Conservation (phyloP, 805 yeast genomes). For the Myxozyma geophila region DNA sequence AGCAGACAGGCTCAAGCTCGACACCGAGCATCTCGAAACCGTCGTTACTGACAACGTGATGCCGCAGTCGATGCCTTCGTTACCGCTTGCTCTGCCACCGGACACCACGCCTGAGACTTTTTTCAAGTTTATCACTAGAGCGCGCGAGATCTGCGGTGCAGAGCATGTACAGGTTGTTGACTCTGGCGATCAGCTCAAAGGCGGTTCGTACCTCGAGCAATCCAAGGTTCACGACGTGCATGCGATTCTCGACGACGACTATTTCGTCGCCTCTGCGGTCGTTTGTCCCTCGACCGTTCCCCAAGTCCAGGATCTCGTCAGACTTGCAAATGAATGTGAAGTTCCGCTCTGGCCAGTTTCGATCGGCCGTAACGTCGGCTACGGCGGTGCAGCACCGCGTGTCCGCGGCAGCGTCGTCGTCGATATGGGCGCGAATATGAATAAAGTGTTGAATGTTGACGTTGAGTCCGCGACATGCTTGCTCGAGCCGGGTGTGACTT, state of each 20-base stretch:
- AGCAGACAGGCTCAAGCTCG: constrained; percentile 5
- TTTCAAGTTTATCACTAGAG: background rate
- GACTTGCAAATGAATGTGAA: constrained; percentile 6
- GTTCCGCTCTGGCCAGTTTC: constrained; percentile 18
- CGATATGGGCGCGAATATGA: constrained; percentile 13
- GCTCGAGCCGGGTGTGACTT: constrained; percentile 15
- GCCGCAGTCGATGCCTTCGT: too few species aligned
- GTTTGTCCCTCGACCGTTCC: constrained; percentile 10
- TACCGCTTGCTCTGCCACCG: constrained; percentile 11
- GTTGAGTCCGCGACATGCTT: constrained; percentile 1
- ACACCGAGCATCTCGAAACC: constrained; percentile 1
- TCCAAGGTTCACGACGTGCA: constrained; percentile 20
- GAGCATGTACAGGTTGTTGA: background rate
- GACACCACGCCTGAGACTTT: background rate
- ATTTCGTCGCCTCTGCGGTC: constrained; percentile 17
- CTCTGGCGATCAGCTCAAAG: constrained; percentile 5
- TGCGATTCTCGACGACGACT: constrained; percentile 6
- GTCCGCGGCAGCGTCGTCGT: constrained; percentile 17
- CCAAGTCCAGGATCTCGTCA: constrained; percentile 11
- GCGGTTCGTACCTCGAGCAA: constrained; percentile 15
- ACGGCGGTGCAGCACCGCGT: constrained; percentile 21
- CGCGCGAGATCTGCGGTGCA: background rate
- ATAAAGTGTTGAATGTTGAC: constrained; percentile 9
- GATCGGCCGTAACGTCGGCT: constrained; percentile 16
- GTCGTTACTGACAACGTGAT: background rate